Base-by-base conservation (phyloP, 306 rosid species). In the Sphenostylis stenocarpa region DNA sequence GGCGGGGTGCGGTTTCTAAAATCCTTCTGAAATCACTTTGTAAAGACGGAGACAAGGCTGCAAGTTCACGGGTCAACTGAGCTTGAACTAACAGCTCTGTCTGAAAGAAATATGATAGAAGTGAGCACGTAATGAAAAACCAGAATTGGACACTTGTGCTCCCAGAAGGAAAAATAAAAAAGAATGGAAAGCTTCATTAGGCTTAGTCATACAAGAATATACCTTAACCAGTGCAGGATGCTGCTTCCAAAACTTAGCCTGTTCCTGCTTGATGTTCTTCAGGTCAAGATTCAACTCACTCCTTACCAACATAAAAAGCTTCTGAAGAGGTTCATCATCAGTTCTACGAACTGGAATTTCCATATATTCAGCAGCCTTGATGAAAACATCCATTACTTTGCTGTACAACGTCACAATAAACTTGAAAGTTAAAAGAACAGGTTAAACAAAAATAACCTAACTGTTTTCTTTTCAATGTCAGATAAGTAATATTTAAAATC, bases 301-400 rank as follows among this genome's bases (percentile, higher is more conserved):
- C 77, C 98, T 87, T 52, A 96, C 98, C 78, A 93, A 82, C 97
- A 93, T 84, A 72, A 96, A 96, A 63, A 96, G 91, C 90, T 91
- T 92, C 78, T 96, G 99, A 70, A 92, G 97, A 51, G 99, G 99
- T 53, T 92, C 99, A 67, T 89, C 81, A 26, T 96, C 98, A 48
- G 97, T 91, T 81, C 99, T 89, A 84, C 91, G 98, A 86, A 96
- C 94, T 79, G 98, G 99, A 85, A 96, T 88, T 86, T 96, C 98
- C 85, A 80, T 91, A 77, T 89, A 92, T 80, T 96, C 99, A 26
- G 99, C 94, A 79, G 98, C 97, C 86, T 89, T 96, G 83, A 86
- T 85, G 88, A 96, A 96, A 86, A 96, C 93, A 70, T 96, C 99
- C 99, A 96, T 96, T 48, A 96, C 98, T 88, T 96, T 96, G 94